A percentile compares a stretch with the other conserved stretches of the same genome.
phyloP scores from a whole-genome alignment of 78 protist genomes.

The Dictyostelium purpureum region DNA sequence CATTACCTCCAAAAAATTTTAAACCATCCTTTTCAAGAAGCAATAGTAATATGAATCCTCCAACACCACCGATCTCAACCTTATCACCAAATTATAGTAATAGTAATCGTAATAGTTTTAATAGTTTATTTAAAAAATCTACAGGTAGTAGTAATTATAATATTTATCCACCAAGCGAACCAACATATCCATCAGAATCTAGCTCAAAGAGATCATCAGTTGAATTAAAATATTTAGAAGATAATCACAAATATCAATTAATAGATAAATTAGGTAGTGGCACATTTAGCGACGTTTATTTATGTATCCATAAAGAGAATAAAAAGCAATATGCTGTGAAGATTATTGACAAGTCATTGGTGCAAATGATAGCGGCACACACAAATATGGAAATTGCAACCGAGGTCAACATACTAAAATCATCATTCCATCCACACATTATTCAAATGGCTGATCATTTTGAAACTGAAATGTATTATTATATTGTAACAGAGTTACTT shows the following conservation, averaged over 20 bases:
- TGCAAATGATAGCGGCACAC: constrained; percentile 61
- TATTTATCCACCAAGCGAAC: constrained; percentile 20
- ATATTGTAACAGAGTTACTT: constrained; percentile 55
- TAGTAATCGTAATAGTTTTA: background rate
- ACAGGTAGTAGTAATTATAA: too few relatives aligned
- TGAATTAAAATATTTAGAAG: constrained; percentile 33
- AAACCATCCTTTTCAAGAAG: background rate
- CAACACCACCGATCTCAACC: constrained; percentile 18
- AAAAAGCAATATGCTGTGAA: constrained; percentile 74
- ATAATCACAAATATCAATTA: constrained; percentile 21
- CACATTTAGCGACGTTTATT: constrained; percentile 74
- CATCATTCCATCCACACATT: constrained; percentile 53
- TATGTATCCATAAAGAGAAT: constrained; percentile 53
- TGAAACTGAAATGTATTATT: constrained; percentile 66
- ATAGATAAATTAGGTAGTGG: constrained; percentile 76
- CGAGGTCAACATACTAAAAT: constrained; percentile 52
- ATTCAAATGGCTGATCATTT: constrained; percentile 65
- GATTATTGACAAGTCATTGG: constrained; percentile 78
- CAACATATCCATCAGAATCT: constrained; percentile 10
- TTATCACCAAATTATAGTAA: background rate
- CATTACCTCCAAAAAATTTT: constrained; percentile 61
- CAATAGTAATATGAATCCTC: constrained; percentile 22
- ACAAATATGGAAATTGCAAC: constrained; percentile 66
- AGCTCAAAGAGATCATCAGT: constrained; percentile 47
- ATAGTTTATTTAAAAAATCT: background rate